Evolutionary conservation across 805 yeast genomes (phyloP).

Genomic region (Candida maltosa): DNA sequence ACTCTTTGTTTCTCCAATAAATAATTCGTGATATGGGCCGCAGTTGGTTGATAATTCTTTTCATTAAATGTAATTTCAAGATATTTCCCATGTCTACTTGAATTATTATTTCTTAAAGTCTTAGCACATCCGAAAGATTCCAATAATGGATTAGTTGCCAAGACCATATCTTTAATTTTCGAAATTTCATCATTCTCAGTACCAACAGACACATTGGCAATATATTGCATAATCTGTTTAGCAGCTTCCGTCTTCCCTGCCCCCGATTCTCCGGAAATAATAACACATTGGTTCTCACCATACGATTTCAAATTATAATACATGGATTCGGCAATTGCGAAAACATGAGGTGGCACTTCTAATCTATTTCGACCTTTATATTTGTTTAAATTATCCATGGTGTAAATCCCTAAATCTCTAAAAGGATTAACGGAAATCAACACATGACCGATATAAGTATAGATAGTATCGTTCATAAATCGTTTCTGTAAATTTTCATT

Average conservation of each 20-base stretch:
- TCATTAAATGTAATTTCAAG: conserved; percentile 84
- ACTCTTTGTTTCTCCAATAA: conserved; percentile 93
- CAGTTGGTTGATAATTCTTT: conserved; percentile 75
- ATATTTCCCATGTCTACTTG: conserved; percentile 91
- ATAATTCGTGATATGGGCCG: conserved; percentile 95
- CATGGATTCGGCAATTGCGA: conserved; percentile 96
- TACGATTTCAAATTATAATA: conserved; percentile 92
- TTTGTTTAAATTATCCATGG: conserved; percentile 67
- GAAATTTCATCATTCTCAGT: conserved; percentile 67
- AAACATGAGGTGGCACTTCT: conserved; percentile 98
- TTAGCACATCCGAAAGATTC: conserved; percentile 95
- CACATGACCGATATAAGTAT: conserved; percentile 92
- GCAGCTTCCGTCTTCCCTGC: conserved; percentile 99
- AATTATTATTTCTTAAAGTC: conserved; percentile 83
- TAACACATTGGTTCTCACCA: conserved; percentile 93
- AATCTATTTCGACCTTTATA: conserved; percentile 90
- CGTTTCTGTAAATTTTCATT: conserved; percentile 87
- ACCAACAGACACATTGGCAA: conserved; percentile 80
- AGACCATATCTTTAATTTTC: conserved; percentile 92
- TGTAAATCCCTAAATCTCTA: conserved; percentile 92
- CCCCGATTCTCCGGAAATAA: conserved; percentile 96
- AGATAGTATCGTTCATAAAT: conserved; percentile 84
- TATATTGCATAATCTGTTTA: conserved; percentile 94
- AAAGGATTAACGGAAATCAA: conserved; percentile 95
- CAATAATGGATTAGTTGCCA: conserved; percentile 91